Percentiles rank a stretch among this genome's conserved stretches.
Evolutionary conservation across 192 early-diverging fungal species (phyloP).

Genomic region (Backusella parvicylindrica): DNA sequence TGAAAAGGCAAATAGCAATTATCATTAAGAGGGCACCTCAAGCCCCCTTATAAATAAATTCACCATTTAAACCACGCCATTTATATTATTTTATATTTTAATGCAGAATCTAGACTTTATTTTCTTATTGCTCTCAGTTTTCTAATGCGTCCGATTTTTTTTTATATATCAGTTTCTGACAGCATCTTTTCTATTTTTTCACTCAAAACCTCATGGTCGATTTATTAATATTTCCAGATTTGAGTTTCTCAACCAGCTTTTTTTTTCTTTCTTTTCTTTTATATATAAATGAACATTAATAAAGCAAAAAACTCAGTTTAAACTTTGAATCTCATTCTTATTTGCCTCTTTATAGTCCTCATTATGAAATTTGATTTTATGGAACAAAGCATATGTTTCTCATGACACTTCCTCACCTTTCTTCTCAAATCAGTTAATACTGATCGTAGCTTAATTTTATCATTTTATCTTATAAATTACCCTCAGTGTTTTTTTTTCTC

Average conservation of each 20-base stretch:
- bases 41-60: neutral
- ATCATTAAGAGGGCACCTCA: neutral
- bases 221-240: slow-evolving; percentile 40
- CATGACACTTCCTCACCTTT: slow-evolving; percentile 51
- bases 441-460: slow-evolving; percentile 48
- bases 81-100: neutral
- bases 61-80: neutral
- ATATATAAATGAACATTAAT: neutral
- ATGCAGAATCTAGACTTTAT: slow-evolving; percentile 3
- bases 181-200: slow-evolving; percentile 75
- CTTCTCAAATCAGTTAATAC: slow-evolving; percentile 45
- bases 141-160: slow-evolving; percentile 46
- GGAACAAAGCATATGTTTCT: slow-evolving; percentile 52
- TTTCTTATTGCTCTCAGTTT: neutral
- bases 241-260: slow-evolving; percentile 48
- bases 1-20: slow-evolving; percentile 5
- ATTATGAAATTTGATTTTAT: slow-evolving; percentile 53
- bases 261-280: neutral
- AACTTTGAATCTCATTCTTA: neutral
- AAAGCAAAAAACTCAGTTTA: neutral
- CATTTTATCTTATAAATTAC: slow-evolving; percentile 42
- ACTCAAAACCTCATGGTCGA: slow-evolving; percentile 50
- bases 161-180: slow-evolving; percentile 61
- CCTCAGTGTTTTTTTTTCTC: slow-evolving; percentile 35
- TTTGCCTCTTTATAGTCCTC: slow-evolving; percentile 57